Base-by-base conservation (phyloP, 345 rosid species). In the Melaleuca quinquenervia region DNA sequence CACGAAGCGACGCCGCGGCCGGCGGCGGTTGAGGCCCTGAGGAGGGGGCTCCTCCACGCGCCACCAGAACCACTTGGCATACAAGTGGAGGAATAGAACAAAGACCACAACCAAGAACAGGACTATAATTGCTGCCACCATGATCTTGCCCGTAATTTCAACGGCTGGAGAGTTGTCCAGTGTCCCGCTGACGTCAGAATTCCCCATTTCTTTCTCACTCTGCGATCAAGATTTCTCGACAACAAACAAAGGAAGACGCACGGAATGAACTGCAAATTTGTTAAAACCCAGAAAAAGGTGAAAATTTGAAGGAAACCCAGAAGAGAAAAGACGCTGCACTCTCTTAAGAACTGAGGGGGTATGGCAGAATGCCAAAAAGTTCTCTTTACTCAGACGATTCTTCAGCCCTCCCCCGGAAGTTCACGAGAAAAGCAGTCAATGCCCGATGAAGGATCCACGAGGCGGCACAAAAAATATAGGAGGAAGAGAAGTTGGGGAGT, bases 1-100 rank as follows among this genome's bases (percentile, higher is more conserved):
- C 85, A 88, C 91, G 82, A 94, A 91, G 51, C 93, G 92, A 12
- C 93, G 94, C 14, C 97, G 95, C 24, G 90, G 94, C 49, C 92
- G 93, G 52, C 92, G 94, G 48, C 49, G 84, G 83, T 64, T 62
- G 15, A 6, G 84, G 32, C 86, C 84, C 45, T 85, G 41, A 20
- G 84, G 78, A 1, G 86, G 82, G 21, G 93, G 87, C 10, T 94
- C 95, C 82, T 93, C 99, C 82, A 86, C 50, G 84, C 95, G 90
- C 98, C 98, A 93, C 94, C 96, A 95, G 93, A 93, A 96, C 96
- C 97, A 94, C 76, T 92, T 95, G 15, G 98, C 98, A 82, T 94
- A 98, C 83, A 98, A 92, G 86, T 95, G 99, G 86, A 98, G 95
- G 84, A 91, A 89, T 52, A 96, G 90, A 82, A 95, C 90, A 70